Percentiles rank a stretch among this genome's conserved stretches.
These are phyloP conservation scores for Amphichorda felina DNA, from an alignment of 2,329 filamentous ascomycete species.

Conservation along the genomic window DNA sequence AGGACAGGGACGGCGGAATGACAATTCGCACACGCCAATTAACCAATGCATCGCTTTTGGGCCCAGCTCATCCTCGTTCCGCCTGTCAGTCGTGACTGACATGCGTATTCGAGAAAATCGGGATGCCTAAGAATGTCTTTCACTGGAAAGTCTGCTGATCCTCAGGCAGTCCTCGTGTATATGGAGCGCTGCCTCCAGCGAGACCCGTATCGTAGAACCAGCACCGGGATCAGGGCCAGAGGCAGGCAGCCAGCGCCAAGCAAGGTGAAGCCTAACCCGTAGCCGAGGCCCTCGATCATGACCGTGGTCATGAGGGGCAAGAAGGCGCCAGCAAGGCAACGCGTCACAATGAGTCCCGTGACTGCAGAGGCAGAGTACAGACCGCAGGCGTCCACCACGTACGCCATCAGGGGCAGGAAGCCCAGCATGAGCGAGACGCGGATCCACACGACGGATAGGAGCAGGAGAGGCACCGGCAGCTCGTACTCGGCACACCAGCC, in stretches of 20 bases:
- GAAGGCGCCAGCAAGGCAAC: conserved; percentile 44
- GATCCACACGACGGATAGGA: conserved; percentile 29
- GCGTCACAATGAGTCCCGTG: conserved; percentile 41
- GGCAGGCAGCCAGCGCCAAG: conserved; percentile 27
- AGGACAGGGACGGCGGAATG: no score
- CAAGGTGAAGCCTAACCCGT: conserved; percentile 36
- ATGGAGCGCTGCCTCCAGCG: conserved; percentile 34
- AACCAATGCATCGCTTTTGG: no score
- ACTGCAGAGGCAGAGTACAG: conserved; percentile 44
- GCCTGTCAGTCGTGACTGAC: no score
- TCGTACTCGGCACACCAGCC: conserved; percentile 36
- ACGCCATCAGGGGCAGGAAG: conserved; percentile 38
- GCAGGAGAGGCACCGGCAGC: conserved; percentile 27
- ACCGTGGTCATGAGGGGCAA: conserved; percentile 38
- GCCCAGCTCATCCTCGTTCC: no score
- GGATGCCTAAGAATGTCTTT: no score
- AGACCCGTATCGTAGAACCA: conserved; percentile 37
- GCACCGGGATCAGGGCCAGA: conserved; percentile 36
- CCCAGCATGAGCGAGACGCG: conserved; percentile 32
- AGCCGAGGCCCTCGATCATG: conserved; percentile 33
- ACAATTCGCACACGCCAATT: no score
- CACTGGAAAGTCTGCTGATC: no score
- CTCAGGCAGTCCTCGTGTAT: no score
- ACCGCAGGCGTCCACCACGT: conserved; percentile 45
- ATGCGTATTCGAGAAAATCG: no score